Conservation (phyloP, 352 stramenopile species). For the Blastocystis sp. region DNA sequence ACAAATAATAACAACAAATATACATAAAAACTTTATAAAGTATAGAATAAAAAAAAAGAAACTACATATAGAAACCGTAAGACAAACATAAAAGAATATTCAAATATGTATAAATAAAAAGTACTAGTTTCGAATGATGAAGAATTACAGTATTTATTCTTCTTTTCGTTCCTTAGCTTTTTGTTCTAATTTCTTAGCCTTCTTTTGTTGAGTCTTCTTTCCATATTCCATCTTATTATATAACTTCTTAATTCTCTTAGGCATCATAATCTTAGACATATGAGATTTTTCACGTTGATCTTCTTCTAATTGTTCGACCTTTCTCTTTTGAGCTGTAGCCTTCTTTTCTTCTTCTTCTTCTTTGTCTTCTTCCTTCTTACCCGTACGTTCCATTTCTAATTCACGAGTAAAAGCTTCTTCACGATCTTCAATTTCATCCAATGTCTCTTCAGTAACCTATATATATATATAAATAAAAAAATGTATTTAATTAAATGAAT, state of each 20-base stretch:
- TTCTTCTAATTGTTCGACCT: constrained; percentile 10
- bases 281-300: constrained; percentile 48
- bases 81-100: too few species aligned
- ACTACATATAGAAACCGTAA: too few species aligned
- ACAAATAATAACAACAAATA: too few species aligned
- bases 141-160: constrained; percentile 43
- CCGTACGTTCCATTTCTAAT: constrained; percentile 35
- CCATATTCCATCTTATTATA: constrained; percentile 38
- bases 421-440: constrained; percentile 40
- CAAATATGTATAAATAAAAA: too few species aligned
- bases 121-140: too few species aligned
- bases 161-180: constrained; percentile 51
- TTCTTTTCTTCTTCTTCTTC: constrained; percentile 52
- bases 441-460: not conserved
- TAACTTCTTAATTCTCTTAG: constrained; percentile 38
- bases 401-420: constrained; percentile 32
- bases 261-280: constrained; percentile 46
- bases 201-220: constrained; percentile 44
- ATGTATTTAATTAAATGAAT: not conserved
- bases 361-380: constrained; percentile 46
- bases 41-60: too few species aligned
- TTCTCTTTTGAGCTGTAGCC: constrained; percentile 44
- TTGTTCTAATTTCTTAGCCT: constrained; percentile 50
- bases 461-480: not conserved
- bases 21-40: too few species aligned